Evolutionary conservation across 1,284 basidiomycete species (phyloP).

Genomic region (Porogramme epimiltina): DNA sequence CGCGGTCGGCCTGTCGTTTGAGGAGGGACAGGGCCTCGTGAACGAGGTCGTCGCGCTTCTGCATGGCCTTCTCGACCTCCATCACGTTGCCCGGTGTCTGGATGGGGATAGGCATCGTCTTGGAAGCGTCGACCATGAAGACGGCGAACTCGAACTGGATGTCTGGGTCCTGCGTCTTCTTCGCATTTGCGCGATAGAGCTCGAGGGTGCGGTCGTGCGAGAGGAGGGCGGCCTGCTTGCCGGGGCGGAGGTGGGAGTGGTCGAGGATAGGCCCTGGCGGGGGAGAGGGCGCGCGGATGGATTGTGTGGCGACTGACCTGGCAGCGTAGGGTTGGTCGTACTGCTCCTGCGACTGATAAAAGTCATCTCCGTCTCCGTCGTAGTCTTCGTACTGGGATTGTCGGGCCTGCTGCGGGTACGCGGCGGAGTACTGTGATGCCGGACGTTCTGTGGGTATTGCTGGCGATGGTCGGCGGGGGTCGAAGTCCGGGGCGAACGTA

Average conservation of each 20-base stretch:
- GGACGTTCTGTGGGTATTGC: slow-evolving; percentile 21
- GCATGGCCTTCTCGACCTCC: slow-evolving; percentile 76
- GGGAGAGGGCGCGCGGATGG: slow-evolving; percentile 51
- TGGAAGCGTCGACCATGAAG: slow-evolving; percentile 97
- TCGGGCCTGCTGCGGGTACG: slow-evolving; percentile 24
- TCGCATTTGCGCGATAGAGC: slow-evolving; percentile 95
- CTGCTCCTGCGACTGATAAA: slow-evolving; percentile 36
- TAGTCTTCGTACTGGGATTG: slow-evolving; percentile 35
- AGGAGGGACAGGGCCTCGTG: slow-evolving; percentile 86
- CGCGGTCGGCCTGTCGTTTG: slow-evolving; percentile 90
- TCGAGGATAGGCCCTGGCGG: slow-evolving; percentile 75
- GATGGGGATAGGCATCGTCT: slow-evolving; percentile 77
- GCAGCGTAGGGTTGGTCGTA: slow-evolving; percentile 31
- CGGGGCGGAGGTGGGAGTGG: slow-evolving; percentile 93
- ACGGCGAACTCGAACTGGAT: slow-evolving; percentile 98
- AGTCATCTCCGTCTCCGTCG: slow-evolving; percentile 40
- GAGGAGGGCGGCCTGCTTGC: slow-evolving; percentile 89
- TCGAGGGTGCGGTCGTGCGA: slow-evolving; percentile 96
- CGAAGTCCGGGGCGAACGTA: slow-evolving; percentile 35
- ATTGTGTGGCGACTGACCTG: slow-evolving; percentile 38
- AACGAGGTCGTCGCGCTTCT: slow-evolving; percentile 85
- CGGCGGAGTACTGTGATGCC: slow-evolving; percentile 25
- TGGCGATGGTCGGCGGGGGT: slow-evolving; percentile 20
- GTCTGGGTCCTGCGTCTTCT: slow-evolving; percentile 98
- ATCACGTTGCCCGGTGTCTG: slow-evolving; percentile 71